Base-by-base conservation (phyloP, 1,284 basidiomycete genomes). In the Cryptococcus deneoformans region DNA sequence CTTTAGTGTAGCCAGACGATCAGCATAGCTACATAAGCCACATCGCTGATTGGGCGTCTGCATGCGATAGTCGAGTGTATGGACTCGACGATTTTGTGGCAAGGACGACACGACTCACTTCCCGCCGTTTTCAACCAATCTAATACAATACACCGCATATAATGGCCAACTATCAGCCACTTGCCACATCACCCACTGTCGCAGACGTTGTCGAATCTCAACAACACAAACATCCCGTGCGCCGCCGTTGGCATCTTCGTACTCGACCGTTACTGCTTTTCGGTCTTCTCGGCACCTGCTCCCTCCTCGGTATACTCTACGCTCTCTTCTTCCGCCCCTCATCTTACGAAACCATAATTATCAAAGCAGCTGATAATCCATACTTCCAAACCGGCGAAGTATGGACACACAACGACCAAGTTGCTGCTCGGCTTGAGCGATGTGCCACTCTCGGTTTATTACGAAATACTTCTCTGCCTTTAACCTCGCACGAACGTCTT, bases 331-430 rank as follows among this genome's bases (percentile, higher is more conserved):
- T 54, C 14, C 39, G 36, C 16, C 16, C 40, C 5, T 34, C 36
- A 29, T 46, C 42, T 46, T 35, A 38, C 11, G 44, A 38, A 39
- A 34, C 10, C 8, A 37, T 29, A 29, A 45, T 34, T 24, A 29
- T 6, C 52, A 16, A 16, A 42, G 29, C 36, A 12, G 44, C 39
- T 10, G 37, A 53, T 9, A 16, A 48, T 11, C 57, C 44, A 9
- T 43, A 67, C 51, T 72, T 69, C 53, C 46, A 51, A 12, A 64
- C 58, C 1, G 70, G 69, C 2, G 60, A 68, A 14, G 57, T 69
- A 12, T 66, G 64, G 65, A 48, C 58, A 16, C 69, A 73, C 59
- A 73, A 73, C 55, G 58, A 62, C 20, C 52, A 58, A 12, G 59
- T 70, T 0, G 39, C 60, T 11, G 54, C 54, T 3, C 52, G 56